These are phyloP conservation scores for Sporothrix phasma DNA, from an alignment of 2,329 filamentous ascomycete species.

Conservation along the genomic window DNA sequence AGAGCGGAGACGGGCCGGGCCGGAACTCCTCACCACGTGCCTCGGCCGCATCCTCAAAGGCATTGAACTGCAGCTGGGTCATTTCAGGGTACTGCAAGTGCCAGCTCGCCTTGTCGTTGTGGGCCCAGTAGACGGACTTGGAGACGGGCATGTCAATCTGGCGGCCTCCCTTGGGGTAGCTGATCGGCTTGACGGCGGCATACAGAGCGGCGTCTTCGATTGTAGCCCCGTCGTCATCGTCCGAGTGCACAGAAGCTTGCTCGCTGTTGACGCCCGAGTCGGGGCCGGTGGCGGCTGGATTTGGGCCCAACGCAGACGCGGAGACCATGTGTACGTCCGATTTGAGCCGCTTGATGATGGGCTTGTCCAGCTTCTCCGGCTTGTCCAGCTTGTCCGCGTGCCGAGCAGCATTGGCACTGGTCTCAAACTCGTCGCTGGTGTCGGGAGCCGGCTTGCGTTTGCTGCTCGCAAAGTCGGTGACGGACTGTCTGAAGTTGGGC, in stretches of 20 bases:
- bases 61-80: slow-evolving; percentile 48
- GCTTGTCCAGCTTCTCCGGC: too few relatives aligned
- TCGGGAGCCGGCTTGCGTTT: slow-evolving; percentile 46
- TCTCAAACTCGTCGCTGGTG: slow-evolving; percentile 42
- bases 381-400: slow-evolving; percentile 31
- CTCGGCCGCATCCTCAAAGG: slow-evolving; percentile 43
- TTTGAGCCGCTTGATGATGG: slow-evolving; percentile 46
- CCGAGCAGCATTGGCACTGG: slow-evolving; percentile 8
- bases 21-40: slow-evolving; percentile 43
- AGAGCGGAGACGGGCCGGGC: slow-evolving; percentile 41
- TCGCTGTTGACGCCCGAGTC: background rate
- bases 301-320: slow-evolving; percentile 12
- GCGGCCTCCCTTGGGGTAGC: slow-evolving; percentile 40
- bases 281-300: background rate
- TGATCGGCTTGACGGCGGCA: slow-evolving; percentile 39
- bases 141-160: slow-evolving; percentile 48
- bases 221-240: slow-evolving; percentile 29
- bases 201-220: slow-evolving; percentile 38
- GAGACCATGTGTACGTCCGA: slow-evolving; percentile 36
- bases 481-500: slow-evolving; percentile 19
- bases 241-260: slow-evolving; percentile 22
- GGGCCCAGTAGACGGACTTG: slow-evolving; percentile 49
- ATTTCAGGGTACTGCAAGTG: slow-evolving; percentile 55
- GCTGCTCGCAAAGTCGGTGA: slow-evolving; percentile 35
- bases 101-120: slow-evolving; percentile 43